phyloP scores from a whole-genome alignment of 306 rosid genomes.

The Trifolium fragiferum region DNA sequence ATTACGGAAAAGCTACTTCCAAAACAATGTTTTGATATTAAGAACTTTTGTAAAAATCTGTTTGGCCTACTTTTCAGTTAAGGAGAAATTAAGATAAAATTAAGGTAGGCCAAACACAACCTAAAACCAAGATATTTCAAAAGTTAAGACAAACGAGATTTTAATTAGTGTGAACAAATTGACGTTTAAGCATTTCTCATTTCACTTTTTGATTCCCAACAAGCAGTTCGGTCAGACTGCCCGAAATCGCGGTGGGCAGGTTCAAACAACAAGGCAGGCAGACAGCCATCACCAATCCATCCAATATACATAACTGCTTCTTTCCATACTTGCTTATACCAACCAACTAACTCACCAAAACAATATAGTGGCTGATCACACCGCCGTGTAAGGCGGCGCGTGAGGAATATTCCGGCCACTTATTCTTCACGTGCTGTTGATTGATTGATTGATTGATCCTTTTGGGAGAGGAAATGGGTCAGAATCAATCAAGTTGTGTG shows the following conservation, averaged over 20 bases:
- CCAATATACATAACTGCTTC: conserved; percentile 28
- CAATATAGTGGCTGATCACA: conserved; percentile 31
- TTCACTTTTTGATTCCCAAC: background rate
- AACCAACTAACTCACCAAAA: conserved; percentile 8
- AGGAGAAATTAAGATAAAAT: too few species aligned
- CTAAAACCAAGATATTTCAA: conserved; percentile 5
- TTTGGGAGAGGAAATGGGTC: conserved; percentile 73
- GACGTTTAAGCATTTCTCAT: background rate
- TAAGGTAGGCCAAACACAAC: too few species aligned
- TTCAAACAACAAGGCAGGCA: conserved; percentile 50
- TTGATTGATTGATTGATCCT: background rate
- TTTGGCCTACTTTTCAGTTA: too few species aligned
- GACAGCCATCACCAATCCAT: background rate
- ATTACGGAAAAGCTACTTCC: too few species aligned
- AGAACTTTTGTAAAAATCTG: too few species aligned
- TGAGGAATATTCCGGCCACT: conserved; percentile 13
- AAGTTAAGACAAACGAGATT: background rate
- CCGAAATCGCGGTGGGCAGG: conserved; percentile 67
- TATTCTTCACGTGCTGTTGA: background rate
- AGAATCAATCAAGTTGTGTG: conserved; percentile 64
- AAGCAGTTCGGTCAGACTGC: conserved; percentile 55
- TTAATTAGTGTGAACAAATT: background rate
- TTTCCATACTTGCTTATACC: background rate
- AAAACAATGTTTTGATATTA: too few species aligned
- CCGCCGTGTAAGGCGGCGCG: conserved; percentile 61